Evolutionary conservation across 176 grass and related monocot genomes (phyloP).

Genomic region (Melocanna baccifera): DNA sequence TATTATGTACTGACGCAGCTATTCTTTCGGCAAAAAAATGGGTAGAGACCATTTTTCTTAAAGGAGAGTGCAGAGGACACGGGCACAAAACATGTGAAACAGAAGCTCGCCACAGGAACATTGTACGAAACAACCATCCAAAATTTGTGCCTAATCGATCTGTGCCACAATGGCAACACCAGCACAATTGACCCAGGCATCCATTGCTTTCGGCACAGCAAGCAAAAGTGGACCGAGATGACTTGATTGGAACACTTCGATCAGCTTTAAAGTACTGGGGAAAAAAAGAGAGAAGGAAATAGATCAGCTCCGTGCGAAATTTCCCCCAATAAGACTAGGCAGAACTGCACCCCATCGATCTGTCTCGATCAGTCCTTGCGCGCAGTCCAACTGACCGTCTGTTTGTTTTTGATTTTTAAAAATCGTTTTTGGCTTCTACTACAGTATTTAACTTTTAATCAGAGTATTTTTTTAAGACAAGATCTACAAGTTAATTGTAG

Average conservation of each 20-base stretch:
- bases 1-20: not conserved
- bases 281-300: not conserved
- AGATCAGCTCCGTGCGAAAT: not conserved
- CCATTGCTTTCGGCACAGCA: not conserved
- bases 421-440: too few species aligned
- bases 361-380: not conserved
- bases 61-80: not conserved
- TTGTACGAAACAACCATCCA: not conserved
- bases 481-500: too few species aligned
- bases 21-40: not conserved
- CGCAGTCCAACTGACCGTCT: not conserved
- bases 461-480: too few species aligned
- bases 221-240: not conserved
- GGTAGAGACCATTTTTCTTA: too few species aligned
- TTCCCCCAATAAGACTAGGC: not conserved
- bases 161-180: too few species aligned
- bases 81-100: not conserved
- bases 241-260: not conserved
- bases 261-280: not conserved
- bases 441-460: too few species aligned
- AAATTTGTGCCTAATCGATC: not conserved
- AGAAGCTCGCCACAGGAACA: too few species aligned
- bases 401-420: too few species aligned
- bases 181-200: not conserved
- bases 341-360: not conserved